phyloP scores from a whole-genome alignment of 768 basidiomycete genomes.

The Hygrophorus pudorinus region DNA sequence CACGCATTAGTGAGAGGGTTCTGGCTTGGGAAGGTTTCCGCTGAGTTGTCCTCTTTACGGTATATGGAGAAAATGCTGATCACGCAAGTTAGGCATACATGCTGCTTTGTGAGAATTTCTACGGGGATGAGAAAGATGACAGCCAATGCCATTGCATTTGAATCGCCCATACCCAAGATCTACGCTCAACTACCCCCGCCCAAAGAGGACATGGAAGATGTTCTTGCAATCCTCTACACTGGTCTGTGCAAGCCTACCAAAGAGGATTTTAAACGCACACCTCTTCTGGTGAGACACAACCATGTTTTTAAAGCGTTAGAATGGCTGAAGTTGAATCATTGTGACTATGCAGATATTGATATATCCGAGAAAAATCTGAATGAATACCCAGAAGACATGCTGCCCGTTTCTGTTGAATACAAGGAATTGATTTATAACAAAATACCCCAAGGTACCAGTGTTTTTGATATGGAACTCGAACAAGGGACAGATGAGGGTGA shows the following conservation, averaged over 20 bases:
- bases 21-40: conserved; percentile 23
- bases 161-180: conserved; percentile 18
- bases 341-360: conserved; percentile 21
- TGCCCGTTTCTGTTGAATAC: conserved; percentile 18
- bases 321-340: too few relatives aligned
- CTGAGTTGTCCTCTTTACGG: conserved; percentile 13
- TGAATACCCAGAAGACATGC: conserved; percentile 20
- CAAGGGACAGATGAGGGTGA: too few relatives aligned
- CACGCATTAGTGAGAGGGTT: conserved; percentile 20
- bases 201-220: too few relatives aligned
- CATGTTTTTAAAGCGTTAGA: conserved; percentile 12
- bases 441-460: conserved; percentile 5
- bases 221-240: too few relatives aligned
- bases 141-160: too few relatives aligned
- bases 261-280: conserved; percentile 18
- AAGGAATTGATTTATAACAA: conserved; percentile 3
- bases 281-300: conserved; percentile 21
- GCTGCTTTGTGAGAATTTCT: conserved; percentile 17
- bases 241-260: conserved; percentile 15
- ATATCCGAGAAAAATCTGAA: conserved; percentile 19
- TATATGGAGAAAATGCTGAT: conserved; percentile 19
- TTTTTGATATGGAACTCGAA: conserved; percentile 10
- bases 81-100: conserved; percentile 16
- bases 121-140: conserved; percentile 12
- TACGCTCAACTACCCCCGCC: conserved; percentile 24